phyloP scores from a whole-genome alignment of 2,329 filamentous ascomycete genomes.

The Botrytis fragariae region DNA sequence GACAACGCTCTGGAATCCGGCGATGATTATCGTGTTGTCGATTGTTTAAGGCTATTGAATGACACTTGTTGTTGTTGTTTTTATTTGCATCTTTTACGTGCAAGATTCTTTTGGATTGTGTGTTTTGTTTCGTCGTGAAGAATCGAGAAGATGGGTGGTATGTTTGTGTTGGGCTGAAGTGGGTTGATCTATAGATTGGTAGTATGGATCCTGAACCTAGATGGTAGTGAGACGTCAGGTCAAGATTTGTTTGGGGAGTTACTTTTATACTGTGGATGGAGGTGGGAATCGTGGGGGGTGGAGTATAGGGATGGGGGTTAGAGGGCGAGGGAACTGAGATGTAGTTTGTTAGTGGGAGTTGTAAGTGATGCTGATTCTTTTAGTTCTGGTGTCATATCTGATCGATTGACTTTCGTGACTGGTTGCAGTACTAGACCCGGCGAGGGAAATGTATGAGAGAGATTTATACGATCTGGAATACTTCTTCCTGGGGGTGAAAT shows the following conservation, averaged over 20 bases:
- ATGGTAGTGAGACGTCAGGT: too few relatives aligned
- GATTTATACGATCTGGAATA: not conserved
- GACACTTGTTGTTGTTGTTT: not conserved
- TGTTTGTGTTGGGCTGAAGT: not conserved
- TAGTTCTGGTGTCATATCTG: fast-evolving
- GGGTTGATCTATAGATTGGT: not conserved
- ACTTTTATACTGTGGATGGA: not conserved
- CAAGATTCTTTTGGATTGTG: not conserved
- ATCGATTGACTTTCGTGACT: not conserved
- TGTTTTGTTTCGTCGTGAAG: not conserved
- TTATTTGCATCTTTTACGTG: not conserved
- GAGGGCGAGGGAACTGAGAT: not conserved
- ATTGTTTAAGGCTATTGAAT: not conserved
- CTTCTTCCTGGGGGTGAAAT: not conserved
- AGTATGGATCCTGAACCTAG: not conserved
- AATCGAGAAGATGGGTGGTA: not conserved
- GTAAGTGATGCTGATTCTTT: not conserved
- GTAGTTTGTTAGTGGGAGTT: not conserved
- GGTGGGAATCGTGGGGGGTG: not conserved
- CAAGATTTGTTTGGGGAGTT: too few relatives aligned
- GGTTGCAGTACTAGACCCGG: not conserved
- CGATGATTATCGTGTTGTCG: not conserved
- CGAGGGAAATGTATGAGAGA: not conserved
- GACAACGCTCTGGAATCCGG: not conserved
- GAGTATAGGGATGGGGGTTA: not conserved